Base-by-base conservation (phyloP, 257 asterid genomes). In the Solanum habrochaites region DNA sequence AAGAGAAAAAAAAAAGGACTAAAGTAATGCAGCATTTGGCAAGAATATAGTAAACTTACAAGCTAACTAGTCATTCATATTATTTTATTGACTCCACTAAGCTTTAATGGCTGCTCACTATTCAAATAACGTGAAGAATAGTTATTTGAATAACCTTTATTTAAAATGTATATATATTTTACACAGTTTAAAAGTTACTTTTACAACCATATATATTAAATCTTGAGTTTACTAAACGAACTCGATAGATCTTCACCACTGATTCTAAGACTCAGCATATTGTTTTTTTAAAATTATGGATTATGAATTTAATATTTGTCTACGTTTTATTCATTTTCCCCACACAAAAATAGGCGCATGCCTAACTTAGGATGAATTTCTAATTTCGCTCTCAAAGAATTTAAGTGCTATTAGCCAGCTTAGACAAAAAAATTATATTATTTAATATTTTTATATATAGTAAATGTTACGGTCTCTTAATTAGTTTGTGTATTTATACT, bases 1-100 rank as follows among this genome's bases (percentile, higher is more conserved):
- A 80, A 86, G 70, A 31, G 7, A 25, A 13, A 10, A 27, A 85
- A 85, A 49, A 82, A 56, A 66, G 29, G 67, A 80, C 67, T 58
- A 92, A 91, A 89, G 83, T 49, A n/a, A 83, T 70, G 85, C 89
- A 86, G 45, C 27, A 86, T 86, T 71, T 13, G 39, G 58, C 77
- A 84, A 86, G 62, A 25, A 27, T 45, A 21, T 8, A 43, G 43
- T 39, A 27, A 82, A 27, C 39, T n/a, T 66, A 43, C 58, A 81
- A 64, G 32, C 43, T 37, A 64, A n/a, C 32, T 37, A 47, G 85
- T 47, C 85, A 29, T 80, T 49, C 7, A 80, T 37, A 16, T 18
- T 80, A 47, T 47, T 80, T 80, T 47, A 47, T 27, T 18, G 85
- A 47, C 11, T 47, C 85, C 67, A 80, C 85, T 47, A 29, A n/a